phyloP scores from a whole-genome alignment of 495 filamentous ascomycete genomes.

The Neurospora discreta region DNA sequence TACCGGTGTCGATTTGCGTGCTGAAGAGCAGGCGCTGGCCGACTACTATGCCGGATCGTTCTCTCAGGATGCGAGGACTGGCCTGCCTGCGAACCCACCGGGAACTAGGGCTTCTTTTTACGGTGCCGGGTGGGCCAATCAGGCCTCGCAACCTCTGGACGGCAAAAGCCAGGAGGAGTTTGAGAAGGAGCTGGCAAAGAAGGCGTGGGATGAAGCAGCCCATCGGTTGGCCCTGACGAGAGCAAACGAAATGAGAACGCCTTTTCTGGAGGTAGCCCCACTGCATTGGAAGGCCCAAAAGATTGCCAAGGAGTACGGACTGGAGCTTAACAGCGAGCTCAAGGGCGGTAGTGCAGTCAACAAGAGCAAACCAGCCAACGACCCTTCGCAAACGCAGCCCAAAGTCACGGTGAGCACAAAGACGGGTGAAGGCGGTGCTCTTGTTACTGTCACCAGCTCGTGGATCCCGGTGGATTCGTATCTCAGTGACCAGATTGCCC shows the following conservation, averaged over 20 bases:
- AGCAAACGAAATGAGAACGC: slow-evolving; percentile 33
- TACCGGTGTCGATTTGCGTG: slow-evolving; percentile 72
- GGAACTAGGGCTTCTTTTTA: slow-evolving; percentile 41
- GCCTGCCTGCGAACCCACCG: slow-evolving; percentile 38
- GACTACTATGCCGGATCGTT: slow-evolving; percentile 38
- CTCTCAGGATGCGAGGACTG: slow-evolving; percentile 25
- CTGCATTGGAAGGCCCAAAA: slow-evolving; percentile 42
- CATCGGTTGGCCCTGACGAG: slow-evolving; percentile 29
- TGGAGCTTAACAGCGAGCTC: slow-evolving; percentile 42
- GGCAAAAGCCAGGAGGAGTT: slow-evolving; percentile 40
- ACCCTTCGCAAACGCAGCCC: slow-evolving; percentile 34
- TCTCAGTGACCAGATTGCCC: slow-evolving; percentile 61
- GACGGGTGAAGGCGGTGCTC: slow-evolving; percentile 39
- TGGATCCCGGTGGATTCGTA: slow-evolving; percentile 55
- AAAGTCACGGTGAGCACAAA: slow-evolving; percentile 24
- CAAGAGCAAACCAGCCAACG: slow-evolving; percentile 36
- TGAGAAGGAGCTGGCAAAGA: slow-evolving; percentile 33
- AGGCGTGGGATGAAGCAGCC: slow-evolving; percentile 36
- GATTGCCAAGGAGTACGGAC: slow-evolving; percentile 47
- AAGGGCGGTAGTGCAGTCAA: slow-evolving; percentile 34
- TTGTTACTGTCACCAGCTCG: slow-evolving; percentile 47
- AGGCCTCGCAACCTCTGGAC: slow-evolving; percentile 36
- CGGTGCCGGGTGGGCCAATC: slow-evolving; percentile 48
- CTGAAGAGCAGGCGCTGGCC: slow-evolving; percentile 66
- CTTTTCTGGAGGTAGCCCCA: slow-evolving; percentile 29